Conservation (phyloP, 768 basidiomycete species). For the Amanita pseudoporphyria region DNA sequence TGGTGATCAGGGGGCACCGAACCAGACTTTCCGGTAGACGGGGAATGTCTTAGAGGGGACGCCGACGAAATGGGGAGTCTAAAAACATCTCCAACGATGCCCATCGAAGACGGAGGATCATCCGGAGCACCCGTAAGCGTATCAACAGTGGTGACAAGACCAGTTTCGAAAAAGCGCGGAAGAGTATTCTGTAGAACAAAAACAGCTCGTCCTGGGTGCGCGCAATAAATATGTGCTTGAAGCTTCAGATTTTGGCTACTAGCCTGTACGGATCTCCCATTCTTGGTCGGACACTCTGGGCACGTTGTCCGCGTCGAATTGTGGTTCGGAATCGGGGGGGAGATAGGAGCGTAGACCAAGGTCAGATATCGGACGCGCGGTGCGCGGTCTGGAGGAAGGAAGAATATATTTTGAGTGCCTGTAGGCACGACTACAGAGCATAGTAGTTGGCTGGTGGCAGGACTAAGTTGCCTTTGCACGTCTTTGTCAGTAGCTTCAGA, state of each 20-base stretch:
- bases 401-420: not conserved
- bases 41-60: too few species aligned
- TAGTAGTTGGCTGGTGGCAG: constrained; percentile 14
- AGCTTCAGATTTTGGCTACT: not conserved
- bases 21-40: too few species aligned
- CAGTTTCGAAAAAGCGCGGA: constrained; percentile 60
- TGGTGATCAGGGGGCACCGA: too few species aligned
- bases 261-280: constrained; percentile 70
- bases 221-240: constrained; percentile 2
- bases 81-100: not conserved
- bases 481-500: not conserved
- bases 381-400: too few species aligned
- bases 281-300: too few species aligned
- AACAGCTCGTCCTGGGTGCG: constrained; percentile 52
- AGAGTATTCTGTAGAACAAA: constrained; percentile 60
- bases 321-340: constrained; percentile 26
- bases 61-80: not conserved
- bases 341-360: constrained; percentile 26
- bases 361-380: constrained; percentile 14
- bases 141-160: constrained; percentile 51
- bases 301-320: too few species aligned
- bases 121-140: constrained; percentile 29
- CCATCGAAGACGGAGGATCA: constrained; percentile 5
- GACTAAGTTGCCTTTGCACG: too few species aligned
- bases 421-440: constrained; percentile 12